Conservation (phyloP, 805 yeast species). For the Kodamaea laetipori region DNA sequence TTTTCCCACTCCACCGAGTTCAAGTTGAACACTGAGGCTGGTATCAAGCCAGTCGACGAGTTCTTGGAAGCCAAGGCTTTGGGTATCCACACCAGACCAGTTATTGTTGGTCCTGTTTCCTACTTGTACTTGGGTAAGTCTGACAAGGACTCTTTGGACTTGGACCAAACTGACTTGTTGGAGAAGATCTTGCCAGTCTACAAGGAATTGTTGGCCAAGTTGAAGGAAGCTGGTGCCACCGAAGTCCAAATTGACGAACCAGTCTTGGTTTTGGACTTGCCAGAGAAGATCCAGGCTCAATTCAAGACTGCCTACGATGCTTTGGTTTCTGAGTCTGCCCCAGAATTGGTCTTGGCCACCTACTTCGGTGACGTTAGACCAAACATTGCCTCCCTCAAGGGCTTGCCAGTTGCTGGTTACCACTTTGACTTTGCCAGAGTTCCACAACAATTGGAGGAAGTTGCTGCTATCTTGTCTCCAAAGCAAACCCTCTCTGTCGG, state of each 20-base stretch:
- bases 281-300: slow-evolving; percentile 79
- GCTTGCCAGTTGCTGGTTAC: slow-evolving; percentile 90
- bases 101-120: slow-evolving; percentile 93
- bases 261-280: slow-evolving; percentile 89
- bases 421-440: slow-evolving; percentile 96
- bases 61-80: slow-evolving; percentile 95
- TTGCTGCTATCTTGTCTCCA: slow-evolving; percentile 61
- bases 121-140: slow-evolving; percentile 95
- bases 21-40: slow-evolving; percentile 74
- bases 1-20: slow-evolving; percentile 92
- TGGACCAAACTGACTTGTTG: slow-evolving; percentile 88
- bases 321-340: slow-evolving; percentile 62
- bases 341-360: slow-evolving; percentile 81
- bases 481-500: slow-evolving; percentile 90
- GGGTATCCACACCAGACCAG: slow-evolving; percentile 98
- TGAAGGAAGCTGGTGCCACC: slow-evolving; percentile 92
- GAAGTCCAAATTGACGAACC: slow-evolving; percentile 98
- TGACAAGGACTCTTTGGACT: slow-evolving; percentile 94
- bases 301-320: slow-evolving; percentile 84
- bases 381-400: slow-evolving; percentile 85
- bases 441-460: slow-evolving; percentile 93
- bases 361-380: slow-evolving; percentile 99
- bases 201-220: slow-evolving; percentile 82
- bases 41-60: slow-evolving; percentile 96
- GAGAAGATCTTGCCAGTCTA: slow-evolving; percentile 92